phyloP scores from a whole-genome alignment of 148 eudicot species.

The Euryodendron excelsum region DNA sequence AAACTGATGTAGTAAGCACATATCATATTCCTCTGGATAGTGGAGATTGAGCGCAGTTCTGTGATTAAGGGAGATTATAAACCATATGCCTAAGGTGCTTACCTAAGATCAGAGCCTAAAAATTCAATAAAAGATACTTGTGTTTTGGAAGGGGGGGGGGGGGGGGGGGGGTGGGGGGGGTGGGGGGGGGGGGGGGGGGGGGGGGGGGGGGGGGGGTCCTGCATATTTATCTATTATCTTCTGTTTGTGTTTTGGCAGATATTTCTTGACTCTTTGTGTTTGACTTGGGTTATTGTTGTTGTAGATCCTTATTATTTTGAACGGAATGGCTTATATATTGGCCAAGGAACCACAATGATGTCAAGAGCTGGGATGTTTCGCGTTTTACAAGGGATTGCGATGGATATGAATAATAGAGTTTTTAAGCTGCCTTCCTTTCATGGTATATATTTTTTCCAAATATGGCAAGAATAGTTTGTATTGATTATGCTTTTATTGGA shows the following conservation, averaged over 20 bases:
- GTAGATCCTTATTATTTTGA: slow-evolving; percentile 69
- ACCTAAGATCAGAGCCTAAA: background rate
- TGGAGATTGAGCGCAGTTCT: too few species aligned
- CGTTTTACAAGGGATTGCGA: slow-evolving; percentile 63
- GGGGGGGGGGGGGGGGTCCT: background rate
- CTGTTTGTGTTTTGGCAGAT: background rate
- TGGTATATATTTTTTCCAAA: slow-evolving; percentile 31
- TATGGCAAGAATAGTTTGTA: background rate
- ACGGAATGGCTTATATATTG: slow-evolving; percentile 81
- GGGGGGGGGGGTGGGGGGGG: too few species aligned
- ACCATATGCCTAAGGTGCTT: background rate
- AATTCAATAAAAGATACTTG: background rate
- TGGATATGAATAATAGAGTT: slow-evolving; percentile 68
- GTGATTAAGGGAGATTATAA: too few species aligned
- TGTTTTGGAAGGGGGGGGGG: too few species aligned
- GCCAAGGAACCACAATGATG: slow-evolving; percentile 75
- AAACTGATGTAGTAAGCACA: too few species aligned
- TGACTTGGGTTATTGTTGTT: slow-evolving; percentile 3
- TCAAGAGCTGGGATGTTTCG: slow-evolving; percentile 93
- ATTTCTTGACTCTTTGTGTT: background rate
- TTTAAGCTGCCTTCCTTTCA: slow-evolving; percentile 80
- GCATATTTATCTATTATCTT: background rate
- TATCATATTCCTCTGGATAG: too few species aligned
- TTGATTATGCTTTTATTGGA: background rate
- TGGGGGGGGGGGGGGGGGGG: too few species aligned